Evolutionary conservation across 106 monocot genomes (phyloP).

Genomic region (Dendrobium chrysotoxum): DNA sequence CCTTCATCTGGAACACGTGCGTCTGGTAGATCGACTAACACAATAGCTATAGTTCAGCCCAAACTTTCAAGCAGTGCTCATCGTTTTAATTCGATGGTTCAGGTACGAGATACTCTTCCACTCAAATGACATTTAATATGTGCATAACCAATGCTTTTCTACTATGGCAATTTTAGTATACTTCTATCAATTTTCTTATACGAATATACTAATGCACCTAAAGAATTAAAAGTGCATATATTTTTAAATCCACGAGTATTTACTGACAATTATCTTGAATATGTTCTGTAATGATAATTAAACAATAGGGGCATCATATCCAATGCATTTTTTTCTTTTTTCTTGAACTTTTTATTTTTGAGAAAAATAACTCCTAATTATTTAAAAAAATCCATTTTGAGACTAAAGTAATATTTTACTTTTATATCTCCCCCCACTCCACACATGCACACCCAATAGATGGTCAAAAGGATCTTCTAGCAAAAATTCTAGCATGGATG

Average conservation of each 20-base stretch:
- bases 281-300: background rate
- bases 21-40: slow-evolving; percentile 31
- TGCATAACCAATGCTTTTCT: background rate
- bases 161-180: background rate
- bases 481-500: background rate
- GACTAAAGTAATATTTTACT: background rate
- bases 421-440: background rate
- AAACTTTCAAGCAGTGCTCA: slow-evolving; percentile 93
- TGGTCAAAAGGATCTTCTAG: background rate
- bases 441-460: too few species aligned
- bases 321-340: background rate
- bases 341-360: background rate
- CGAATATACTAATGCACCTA: background rate
- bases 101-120: slow-evolving; percentile 37
- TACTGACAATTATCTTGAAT: background rate
- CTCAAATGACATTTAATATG: background rate
- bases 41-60: slow-evolving; percentile 33
- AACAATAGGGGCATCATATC: background rate
- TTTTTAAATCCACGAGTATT: background rate
- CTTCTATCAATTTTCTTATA: background rate
- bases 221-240: background rate
- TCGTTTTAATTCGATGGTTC: slow-evolving; percentile 91
- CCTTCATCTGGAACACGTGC: slow-evolving; percentile 35
- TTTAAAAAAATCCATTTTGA: background rate
- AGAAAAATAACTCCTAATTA: background rate